Conservation (phyloP, 129 eudicot species). For the Erigeron canadensis region DNA sequence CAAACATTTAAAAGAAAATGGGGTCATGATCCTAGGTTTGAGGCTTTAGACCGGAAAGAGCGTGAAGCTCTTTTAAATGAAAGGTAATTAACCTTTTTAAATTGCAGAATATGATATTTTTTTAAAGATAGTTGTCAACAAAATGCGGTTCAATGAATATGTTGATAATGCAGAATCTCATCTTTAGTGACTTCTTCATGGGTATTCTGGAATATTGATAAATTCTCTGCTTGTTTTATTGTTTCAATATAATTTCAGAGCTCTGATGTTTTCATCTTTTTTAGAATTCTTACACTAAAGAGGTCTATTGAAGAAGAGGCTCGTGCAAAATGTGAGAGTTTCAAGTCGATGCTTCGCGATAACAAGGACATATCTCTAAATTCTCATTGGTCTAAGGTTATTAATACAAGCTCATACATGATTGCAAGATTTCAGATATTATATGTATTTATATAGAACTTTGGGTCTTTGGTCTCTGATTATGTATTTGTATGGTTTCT, state of each 20-base stretch:
- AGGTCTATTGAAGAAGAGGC: constrained; percentile 78
- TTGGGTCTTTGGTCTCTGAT: neutral
- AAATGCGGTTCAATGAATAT: constrained; percentile 20
- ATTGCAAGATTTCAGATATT: neutral
- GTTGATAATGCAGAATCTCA: constrained; percentile 23
- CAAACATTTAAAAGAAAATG: constrained; percentile 79
- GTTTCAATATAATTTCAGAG: neutral
- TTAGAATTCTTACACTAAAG: constrained; percentile 73
- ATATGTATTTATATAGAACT: neutral
- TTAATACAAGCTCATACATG: constrained; percentile 17
- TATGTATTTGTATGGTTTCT: constrained; percentile 25
- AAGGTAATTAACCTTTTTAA: constrained; percentile 50
- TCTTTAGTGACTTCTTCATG: constrained; percentile 18
- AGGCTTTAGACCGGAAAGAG: constrained; percentile 81
- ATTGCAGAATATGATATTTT: constrained; percentile 1
- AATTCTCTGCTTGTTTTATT: neutral
- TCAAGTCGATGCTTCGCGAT: constrained; percentile 81
- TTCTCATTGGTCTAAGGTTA: constrained; percentile 95
- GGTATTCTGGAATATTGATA: neutral
- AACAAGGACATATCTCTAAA: constrained; percentile 56
- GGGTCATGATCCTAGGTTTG: constrained; percentile 91
- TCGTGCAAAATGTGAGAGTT: constrained; percentile 75
- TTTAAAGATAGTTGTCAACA: constrained; percentile 6
- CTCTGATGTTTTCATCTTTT: constrained; percentile 10
- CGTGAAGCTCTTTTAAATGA: constrained; percentile 79